Conservation (phyloP, 768 basidiomycete genomes). For the Boletus edulis region DNA sequence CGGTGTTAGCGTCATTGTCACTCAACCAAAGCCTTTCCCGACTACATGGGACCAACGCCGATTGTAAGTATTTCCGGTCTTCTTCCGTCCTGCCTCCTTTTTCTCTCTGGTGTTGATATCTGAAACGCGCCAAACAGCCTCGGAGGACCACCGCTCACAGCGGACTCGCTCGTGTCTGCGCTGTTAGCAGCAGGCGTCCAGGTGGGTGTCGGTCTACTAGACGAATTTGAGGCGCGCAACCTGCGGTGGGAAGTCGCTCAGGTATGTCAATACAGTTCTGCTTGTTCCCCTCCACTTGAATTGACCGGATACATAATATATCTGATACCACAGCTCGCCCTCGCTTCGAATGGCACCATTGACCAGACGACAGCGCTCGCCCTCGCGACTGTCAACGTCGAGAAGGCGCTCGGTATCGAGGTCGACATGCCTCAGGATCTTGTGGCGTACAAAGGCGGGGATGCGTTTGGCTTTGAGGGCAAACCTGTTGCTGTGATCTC, state of each 20-base stretch:
- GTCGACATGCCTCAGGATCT: constrained; percentile 32
- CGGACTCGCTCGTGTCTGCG: constrained; percentile 50
- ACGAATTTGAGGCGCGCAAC: constrained; percentile 32
- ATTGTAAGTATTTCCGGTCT: constrained; percentile 41
- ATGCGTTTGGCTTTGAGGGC: constrained; percentile 35
- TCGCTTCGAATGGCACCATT: constrained; percentile 39
- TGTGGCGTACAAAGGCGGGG: constrained; percentile 38
- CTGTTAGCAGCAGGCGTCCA: constrained; percentile 62
- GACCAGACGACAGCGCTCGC: constrained; percentile 34
- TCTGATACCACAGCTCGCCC: constrained; percentile 30
- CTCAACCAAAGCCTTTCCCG: constrained; percentile 62
- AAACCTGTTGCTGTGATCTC: constrained; percentile 41
- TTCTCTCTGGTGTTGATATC: background rate
- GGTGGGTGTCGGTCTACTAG: constrained; percentile 52
- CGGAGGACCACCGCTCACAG: constrained; percentile 67
- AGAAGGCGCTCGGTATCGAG: constrained; percentile 39
- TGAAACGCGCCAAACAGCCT: constrained; percentile 36
- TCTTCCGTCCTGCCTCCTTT: background rate
- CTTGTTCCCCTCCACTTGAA: too few relatives aligned
- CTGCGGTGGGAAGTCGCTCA: constrained; percentile 39
- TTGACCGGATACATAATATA: background rate
- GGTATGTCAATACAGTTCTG: constrained; percentile 24
- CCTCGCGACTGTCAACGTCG: constrained; percentile 41
- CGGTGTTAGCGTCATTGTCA: constrained; percentile 69
- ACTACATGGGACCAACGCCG: constrained; percentile 60